These are phyloP conservation scores for Albugo laibachii DNA, from an alignment of 352 stramenopile species.

Conservation along the genomic window DNA sequence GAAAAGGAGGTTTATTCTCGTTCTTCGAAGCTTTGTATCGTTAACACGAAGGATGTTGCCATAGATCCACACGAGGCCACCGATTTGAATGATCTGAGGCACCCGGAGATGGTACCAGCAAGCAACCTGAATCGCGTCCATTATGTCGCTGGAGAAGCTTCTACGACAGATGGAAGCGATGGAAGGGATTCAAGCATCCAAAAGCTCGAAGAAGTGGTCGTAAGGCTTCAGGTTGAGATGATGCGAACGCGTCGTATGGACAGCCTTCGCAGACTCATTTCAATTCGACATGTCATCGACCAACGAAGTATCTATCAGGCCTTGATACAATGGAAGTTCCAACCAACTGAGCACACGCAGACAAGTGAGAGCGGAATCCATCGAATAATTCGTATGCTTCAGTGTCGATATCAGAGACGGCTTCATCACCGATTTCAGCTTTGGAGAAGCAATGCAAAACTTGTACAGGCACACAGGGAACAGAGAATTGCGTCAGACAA, in stretches of 20 bases:
- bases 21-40: too few relatives aligned
- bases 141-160: too few relatives aligned
- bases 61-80: too few relatives aligned
- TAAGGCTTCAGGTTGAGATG: slow-evolving; percentile 38
- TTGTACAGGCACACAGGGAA: slow-evolving; percentile 8
- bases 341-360: slow-evolving; percentile 9
- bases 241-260: slow-evolving; percentile 39
- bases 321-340: slow-evolving; percentile 18
- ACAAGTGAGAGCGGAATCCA: slow-evolving; percentile 15
- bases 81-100: too few relatives aligned
- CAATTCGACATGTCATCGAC: slow-evolving; percentile 26
- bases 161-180: too few relatives aligned
- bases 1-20: too few relatives aligned
- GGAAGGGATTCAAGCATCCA: too few relatives aligned
- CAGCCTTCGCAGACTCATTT: slow-evolving; percentile 30
- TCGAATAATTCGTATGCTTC: slow-evolving; percentile 19
- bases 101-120: too few relatives aligned
- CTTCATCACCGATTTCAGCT: slow-evolving; percentile 15
- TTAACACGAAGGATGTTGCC: too few relatives aligned
- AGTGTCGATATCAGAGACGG: slow-evolving; percentile 16
- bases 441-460: slow-evolving; percentile 18
- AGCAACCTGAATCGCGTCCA: too few relatives aligned
- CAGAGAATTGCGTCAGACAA: slow-evolving; percentile 1
- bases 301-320: slow-evolving; percentile 13
- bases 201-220: slow-evolving; percentile 29